Percentiles rank a stretch among this genome's conserved stretches.
Evolutionary conservation across 2,329 filamentous ascomycete species (phyloP).

Genomic region (Chrysoporthe cubensis): DNA sequence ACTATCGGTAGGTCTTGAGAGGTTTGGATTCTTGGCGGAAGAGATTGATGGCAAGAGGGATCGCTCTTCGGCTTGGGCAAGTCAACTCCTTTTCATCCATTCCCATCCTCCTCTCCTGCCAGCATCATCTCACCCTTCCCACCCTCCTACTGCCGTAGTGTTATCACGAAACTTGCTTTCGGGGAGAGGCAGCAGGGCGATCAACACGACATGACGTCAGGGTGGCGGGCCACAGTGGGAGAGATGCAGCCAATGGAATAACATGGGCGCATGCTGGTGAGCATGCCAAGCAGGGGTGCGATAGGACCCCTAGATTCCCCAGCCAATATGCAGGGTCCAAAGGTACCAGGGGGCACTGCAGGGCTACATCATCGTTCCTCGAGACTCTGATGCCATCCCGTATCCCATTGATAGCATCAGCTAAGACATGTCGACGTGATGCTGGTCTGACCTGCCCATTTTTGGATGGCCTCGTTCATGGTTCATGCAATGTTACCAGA

Average conservation of each 20-base stretch:
- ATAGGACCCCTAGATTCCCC: conserved; percentile 25
- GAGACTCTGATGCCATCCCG: conserved; percentile 13
- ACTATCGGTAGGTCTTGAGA: too few species aligned
- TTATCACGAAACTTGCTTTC: conserved; percentile 26
- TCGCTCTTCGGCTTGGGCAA: background rate
- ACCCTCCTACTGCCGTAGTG: background rate
- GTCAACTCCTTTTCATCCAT: conserved; percentile 21
- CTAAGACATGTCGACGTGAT: conserved; percentile 11
- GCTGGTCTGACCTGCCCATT: background rate
- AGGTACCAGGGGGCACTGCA: conserved; percentile 14
- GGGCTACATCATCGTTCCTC: conserved; percentile 27
- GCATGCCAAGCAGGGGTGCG: conserved; percentile 11
- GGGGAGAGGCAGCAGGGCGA: background rate
- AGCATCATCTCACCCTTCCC: background rate
- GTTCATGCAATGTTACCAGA: background rate
- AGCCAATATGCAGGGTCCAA: conserved; percentile 33
- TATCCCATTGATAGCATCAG: conserved; percentile 21
- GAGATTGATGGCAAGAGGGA: background rate
- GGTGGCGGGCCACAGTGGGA: background rate
- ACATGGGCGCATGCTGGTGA: conserved; percentile 22
- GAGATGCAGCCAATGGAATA: conserved; percentile 32
- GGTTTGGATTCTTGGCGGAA: background rate
- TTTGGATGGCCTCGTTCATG: background rate
- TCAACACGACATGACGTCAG: conserved; percentile 34
- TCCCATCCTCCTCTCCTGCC: conserved; percentile 8